Evolutionary conservation across 1,139 yeast genomes (phyloP), one percentile per base, ranked within the genome.

Genomic region (Kluyveromyces sp.): DNA sequence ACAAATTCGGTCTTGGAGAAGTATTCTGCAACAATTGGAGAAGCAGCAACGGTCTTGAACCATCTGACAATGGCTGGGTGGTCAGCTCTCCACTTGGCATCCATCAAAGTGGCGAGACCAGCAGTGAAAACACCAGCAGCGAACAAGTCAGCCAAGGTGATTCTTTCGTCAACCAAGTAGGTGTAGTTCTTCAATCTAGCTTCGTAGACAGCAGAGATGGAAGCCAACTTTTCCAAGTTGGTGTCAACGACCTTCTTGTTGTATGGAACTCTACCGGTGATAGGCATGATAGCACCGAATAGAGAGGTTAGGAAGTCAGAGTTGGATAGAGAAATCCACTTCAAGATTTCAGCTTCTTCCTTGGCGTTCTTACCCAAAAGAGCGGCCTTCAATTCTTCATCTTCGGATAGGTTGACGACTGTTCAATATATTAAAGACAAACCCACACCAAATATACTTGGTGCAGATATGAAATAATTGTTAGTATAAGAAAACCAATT

Each of bases 151-250:
- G 97, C 97, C 55, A 83, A 67, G 48, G 97, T 74, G 62, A 86
- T 64, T 73, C 92, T 79, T 75, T 90, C 97, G 66, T 95, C 94
- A 61, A 83, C 97, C 67, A 92, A 79, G 76, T 77, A 92, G 54
- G 97, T 88, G 81, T 76, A 78, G 64, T 80, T 77, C 54, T 73
- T 66, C 63, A 92, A 78, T 75, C 89, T 79, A 43, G 69, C 64
- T 72, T 85, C 94, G 54, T 74, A 69, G 49, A 81, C 58, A 48
- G 67, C 63, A 52, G 73, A 68, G 52, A 73, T 61, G 43, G 58
- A 58, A 46, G 72, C 76, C 45, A 77, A 57, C 46, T 62, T 60
- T 34, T 58, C 75, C 41, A 56, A 54, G 50, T 75, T 74, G 43
- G 77, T 78, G 54, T 87, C 95, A 53, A 79, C 80, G 48, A 60